A percentile compares a stretch with the other conserved stretches of the same genome.
Conservation (phyloP, 306 rosid genomes). For the Crataegus laevigata region DNA sequence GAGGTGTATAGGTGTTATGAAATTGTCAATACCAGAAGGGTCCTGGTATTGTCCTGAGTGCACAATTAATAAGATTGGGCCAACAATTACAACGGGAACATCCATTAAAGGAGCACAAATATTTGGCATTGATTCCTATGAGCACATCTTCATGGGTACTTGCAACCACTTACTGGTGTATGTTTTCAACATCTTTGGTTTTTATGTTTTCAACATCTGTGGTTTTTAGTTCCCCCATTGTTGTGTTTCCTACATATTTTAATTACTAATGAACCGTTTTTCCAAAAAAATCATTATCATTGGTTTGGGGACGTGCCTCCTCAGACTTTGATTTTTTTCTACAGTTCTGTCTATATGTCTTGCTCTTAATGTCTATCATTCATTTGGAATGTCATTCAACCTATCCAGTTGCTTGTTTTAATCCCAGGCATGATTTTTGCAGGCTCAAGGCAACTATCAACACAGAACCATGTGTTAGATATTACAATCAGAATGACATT, state of each 20-base stretch:
- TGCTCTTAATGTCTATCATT: conserved; percentile 1
- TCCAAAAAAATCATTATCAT: not conserved
- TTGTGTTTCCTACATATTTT: not conserved
- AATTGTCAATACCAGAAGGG: conserved; percentile 79
- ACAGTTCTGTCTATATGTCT: not conserved
- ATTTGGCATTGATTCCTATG: conserved; percentile 74
- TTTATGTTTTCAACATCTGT: conserved; percentile 41
- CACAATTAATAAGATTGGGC: conserved; percentile 58
- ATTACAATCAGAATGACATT: conserved; percentile 74
- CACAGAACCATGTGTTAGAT: conserved; percentile 48
- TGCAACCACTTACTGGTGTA: conserved; percentile 93
- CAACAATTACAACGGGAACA: conserved; percentile 52
- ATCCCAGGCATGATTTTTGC: conserved; percentile 34
- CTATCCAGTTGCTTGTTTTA: conserved; percentile 17
- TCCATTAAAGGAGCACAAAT: conserved; percentile 79
- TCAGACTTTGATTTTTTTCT: conserved; percentile 1
- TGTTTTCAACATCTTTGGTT: conserved; percentile 42
- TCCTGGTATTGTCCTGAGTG: conserved; percentile 98
- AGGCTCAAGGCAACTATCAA: conserved; percentile 52
- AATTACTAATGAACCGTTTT: conserved; percentile 9
- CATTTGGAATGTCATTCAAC: conserved; percentile 4
- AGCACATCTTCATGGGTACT: conserved; percentile 78
- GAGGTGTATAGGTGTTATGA: conserved; percentile 91
- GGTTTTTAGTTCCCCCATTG: conserved; percentile 6
- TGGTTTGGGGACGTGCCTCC: conserved; percentile 10